Evolutionary conservation across 108 stramenopile species (phyloP).

Genomic region (Skeletonema costatum): DNA sequence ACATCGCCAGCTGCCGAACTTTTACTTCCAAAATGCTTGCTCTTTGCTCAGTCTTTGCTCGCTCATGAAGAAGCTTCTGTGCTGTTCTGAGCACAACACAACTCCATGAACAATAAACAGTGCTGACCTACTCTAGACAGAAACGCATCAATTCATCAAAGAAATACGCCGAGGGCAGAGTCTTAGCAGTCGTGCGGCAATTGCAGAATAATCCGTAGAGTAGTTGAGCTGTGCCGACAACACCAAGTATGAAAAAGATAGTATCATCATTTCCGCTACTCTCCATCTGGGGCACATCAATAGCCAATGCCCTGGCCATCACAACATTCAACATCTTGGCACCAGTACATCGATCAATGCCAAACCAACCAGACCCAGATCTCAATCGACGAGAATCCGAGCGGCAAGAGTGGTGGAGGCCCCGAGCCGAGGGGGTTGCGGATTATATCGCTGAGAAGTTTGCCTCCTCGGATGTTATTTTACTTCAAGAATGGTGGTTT

Average conservation of each 20-base stretch:
- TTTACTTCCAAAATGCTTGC: too few relatives aligned
- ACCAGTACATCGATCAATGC: slow-evolving; percentile 48
- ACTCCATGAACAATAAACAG: too few relatives aligned
- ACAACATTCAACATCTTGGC: slow-evolving; percentile 55
- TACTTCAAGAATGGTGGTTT: slow-evolving; percentile 56
- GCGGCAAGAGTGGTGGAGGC: slow-evolving; percentile 47
- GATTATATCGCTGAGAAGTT: slow-evolving; percentile 30
- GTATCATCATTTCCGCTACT: background rate
- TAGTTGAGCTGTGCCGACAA: background rate
- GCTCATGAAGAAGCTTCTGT: too few relatives aligned
- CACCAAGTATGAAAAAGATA: background rate
- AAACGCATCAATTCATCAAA: too few relatives aligned
- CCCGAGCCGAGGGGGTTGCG: slow-evolving; percentile 39
- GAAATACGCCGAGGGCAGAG: too few relatives aligned
- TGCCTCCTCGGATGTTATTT: slow-evolving; percentile 34
- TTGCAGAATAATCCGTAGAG: too few relatives aligned
- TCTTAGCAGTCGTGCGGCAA: too few relatives aligned
- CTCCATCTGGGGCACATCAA: background rate
- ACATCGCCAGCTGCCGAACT: too few relatives aligned
- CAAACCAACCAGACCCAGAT: background rate
- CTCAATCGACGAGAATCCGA: slow-evolving; percentile 38
- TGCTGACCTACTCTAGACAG: too few relatives aligned
- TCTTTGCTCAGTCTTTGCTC: too few relatives aligned
- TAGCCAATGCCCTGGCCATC: slow-evolving; percentile 27
- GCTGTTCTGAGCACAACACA: too few relatives aligned